Conservation (phyloP, 169 alveolate genomes). For the Cryptosporidium parvum region DNA sequence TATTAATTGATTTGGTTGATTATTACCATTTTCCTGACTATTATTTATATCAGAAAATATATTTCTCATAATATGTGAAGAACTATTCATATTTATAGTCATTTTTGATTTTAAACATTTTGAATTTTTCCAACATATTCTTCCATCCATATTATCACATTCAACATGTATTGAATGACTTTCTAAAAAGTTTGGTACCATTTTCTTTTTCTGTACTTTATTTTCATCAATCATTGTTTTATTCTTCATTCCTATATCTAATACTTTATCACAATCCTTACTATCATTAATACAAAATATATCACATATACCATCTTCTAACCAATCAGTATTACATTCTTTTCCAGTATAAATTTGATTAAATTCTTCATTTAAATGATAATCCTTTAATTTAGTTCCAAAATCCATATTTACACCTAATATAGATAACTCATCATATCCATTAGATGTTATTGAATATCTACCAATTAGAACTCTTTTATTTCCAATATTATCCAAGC, state of each 20-base stretch:
- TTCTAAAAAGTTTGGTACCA: constrained; percentile 10
- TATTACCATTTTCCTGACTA: neutral
- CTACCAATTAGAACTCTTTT: constrained; percentile 46
- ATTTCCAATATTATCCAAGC: neutral
- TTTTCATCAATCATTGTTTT: neutral
- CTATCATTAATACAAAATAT: constrained; percentile 31
- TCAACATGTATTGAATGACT: constrained; percentile 18
- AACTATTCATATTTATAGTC: neutral
- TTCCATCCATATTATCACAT: constrained; percentile 6
- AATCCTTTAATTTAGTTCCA: constrained; percentile 3
- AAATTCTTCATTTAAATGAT: constrained; percentile 18
- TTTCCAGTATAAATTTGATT: neutral
- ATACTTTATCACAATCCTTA: constrained; percentile 33
- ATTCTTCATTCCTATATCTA: neutral
- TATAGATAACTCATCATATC: constrained; percentile 49
- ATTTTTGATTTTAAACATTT: constrained; percentile 8
- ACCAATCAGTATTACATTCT: constrained; percentile 29
- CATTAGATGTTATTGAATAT: constrained; percentile 25
- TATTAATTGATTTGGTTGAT: neutral
- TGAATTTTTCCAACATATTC: constrained; percentile 50
- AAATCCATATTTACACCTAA: constrained; percentile 12
- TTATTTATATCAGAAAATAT: neutral
- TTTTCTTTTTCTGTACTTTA: neutral
- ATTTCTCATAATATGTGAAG: neutral
- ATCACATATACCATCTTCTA: constrained; percentile 59